These are phyloP conservation scores for Anacardium occidentale DNA, from an alignment of 345 rosid species.

Conservation along the genomic window DNA sequence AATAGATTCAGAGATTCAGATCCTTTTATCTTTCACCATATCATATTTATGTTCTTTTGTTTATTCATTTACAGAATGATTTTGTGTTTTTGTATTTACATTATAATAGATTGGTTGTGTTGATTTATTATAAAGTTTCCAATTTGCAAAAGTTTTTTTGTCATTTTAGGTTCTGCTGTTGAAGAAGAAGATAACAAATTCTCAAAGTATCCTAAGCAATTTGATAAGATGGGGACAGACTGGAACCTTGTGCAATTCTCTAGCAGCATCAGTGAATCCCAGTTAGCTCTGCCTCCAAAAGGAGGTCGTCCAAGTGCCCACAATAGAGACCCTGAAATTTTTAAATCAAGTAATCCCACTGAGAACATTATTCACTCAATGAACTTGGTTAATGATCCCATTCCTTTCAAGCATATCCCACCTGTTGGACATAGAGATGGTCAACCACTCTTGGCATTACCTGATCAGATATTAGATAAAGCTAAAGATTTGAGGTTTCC, in stretches of 20 bases:
- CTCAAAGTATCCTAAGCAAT: slow-evolving; percentile 50
- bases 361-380: slow-evolving; percentile 42
- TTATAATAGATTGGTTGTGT: slow-evolving; percentile 5
- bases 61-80: neutral
- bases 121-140: slow-evolving; percentile 8
- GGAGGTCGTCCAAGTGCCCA: slow-evolving; percentile 34
- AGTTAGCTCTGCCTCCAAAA: slow-evolving; percentile 36
- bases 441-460: slow-evolving; percentile 24
- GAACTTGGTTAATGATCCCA: slow-evolving; percentile 43
- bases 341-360: slow-evolving; percentile 35
- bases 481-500: slow-evolving; percentile 38
- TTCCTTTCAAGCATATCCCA: slow-evolving; percentile 39
- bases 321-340: slow-evolving; percentile 38
- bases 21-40: neutral
- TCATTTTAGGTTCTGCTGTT: slow-evolving; percentile 28
- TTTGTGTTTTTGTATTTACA: neutral
- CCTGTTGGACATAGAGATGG: slow-evolving; percentile 39
- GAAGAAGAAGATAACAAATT: slow-evolving; percentile 51
- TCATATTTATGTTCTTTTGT: neutral
- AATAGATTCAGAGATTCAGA: slow-evolving; percentile 7
- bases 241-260: slow-evolving; percentile 44
- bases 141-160: slow-evolving; percentile 9
- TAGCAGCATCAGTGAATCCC: slow-evolving; percentile 45
- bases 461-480: slow-evolving; percentile 36
- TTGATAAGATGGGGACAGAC: slow-evolving; percentile 45